Base-by-base conservation (phyloP, 371 early-diverging fungal genomes). In the Ordospora pajunii region DNA sequence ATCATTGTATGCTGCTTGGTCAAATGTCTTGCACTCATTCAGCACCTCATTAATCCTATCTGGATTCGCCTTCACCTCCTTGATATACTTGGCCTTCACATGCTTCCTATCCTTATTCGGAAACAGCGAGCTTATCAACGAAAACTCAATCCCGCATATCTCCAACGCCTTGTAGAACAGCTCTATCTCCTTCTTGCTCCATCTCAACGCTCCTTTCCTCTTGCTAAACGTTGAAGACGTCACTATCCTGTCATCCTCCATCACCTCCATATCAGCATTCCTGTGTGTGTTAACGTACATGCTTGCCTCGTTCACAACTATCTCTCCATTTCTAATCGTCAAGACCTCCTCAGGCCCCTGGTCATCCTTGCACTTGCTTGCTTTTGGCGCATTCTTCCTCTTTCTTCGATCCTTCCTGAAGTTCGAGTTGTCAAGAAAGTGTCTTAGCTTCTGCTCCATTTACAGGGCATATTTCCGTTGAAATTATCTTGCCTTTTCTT, bases 101-200 rank as follows among this genome's bases (percentile, higher is more conserved):
- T 79, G 73, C 25, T 76, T 79, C 67, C 85, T 75, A 8, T 71
- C 77, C 66, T 82, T 83, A 22, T 80, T 66, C 10, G 63, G 64
- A 62, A 83, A 83, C 7, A 83, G n/a, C 19, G 70, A 62, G 32
- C 67, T 70, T 10, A 85, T 75, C 19, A 85, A 44, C 62, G 81
- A 71, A 78, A 85, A 85, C 12, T 85, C 85, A 19, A 69, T 66
- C 4, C 85, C 85, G 52, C 83, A 83, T 21, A 81, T 46, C 48
- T 67, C 68, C 14, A 85, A 46, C 19, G 78, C 78, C 49, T 80
- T 68, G 63, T 76, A 85, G 70, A 83, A 85, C 12, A 77, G 37
- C 32, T 81, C 71, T 44, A 72, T 82, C 43, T 85, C 83, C 21
- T 79, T 62, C 62, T 80, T 76, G 37, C 67, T 67, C 85, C 85